Base-by-base conservation (phyloP, 108 stramenopile genomes). In the Cyclostephanos tholiformis region DNA sequence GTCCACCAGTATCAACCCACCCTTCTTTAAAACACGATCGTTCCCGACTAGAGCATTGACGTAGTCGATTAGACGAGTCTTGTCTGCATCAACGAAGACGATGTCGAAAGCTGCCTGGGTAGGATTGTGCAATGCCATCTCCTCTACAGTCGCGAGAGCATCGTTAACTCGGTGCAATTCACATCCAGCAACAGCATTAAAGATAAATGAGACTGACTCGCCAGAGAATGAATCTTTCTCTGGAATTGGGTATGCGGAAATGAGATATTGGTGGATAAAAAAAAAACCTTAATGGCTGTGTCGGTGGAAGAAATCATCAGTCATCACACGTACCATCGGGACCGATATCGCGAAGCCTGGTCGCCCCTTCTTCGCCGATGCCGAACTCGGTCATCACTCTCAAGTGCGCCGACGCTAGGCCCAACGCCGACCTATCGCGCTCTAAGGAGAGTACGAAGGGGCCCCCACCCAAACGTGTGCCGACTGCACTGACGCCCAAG, bases 1-100 rank as follows among this genome's bases (percentile, higher is more conserved):
- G 74, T 97, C 97, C 10, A 95, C 90, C 14, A 97, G 69, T 48
- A 96, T 88, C 6, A 93, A 39, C 0, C 91, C 95, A 7, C 94
- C 95, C 30, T 80, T 86, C 63, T 84, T 86, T 41, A 97, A 71
- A 23, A 97, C 17, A 22, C 63, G 52, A 63, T 91, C 85, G 48
- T 63, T 88, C 22, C 56, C 67, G 23, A 94, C 67, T 22, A 91
- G 83, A 3, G 82, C 85, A 63, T 95, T 88, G 8, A 90, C 86
- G 49, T 96, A 95, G n/a, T 92, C 92, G 50, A 89, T 82, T 25
- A 91, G 69, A 17, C 93, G 71, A 10, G 90, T 90, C 69, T 97
- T 97, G 69, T 97, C 95, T 16, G 95, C 95, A 75, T 97, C 97
- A 2, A 97, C 85, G 84, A 95, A 97, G 11, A 92, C 91, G 51